These are phyloP conservation scores for Rhizopogon sp. DNA, from an alignment of 768 basidiomycete genomes.

Conservation along the genomic window DNA sequence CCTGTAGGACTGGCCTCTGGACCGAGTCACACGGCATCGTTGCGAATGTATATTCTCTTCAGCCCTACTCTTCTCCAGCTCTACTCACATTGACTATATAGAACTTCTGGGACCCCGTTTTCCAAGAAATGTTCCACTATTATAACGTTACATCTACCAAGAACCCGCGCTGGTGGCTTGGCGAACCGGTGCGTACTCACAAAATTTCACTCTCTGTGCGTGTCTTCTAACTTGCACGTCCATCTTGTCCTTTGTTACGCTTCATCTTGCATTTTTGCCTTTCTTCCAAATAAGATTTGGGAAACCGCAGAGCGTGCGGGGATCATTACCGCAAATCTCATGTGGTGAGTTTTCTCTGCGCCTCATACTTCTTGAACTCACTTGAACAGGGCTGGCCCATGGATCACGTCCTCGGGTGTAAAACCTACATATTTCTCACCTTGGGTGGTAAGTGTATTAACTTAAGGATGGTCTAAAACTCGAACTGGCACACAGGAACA, in stretches of 20 bases:
- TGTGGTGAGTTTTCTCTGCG: constrained; percentile 61
- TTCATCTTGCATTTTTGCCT: constrained; percentile 64
- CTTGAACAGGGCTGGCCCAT: constrained; percentile 72
- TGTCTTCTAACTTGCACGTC: background rate
- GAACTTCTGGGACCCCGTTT: constrained; percentile 84
- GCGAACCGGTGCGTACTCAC: constrained; percentile 65
- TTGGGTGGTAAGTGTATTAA: constrained; percentile 50
- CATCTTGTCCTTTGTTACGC: background rate
- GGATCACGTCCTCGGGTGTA: constrained; percentile 57
- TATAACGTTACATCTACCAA: constrained; percentile 55
- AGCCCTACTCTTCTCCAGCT: background rate
- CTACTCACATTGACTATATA: constrained; percentile 20
- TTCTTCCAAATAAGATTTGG: constrained; percentile 68
- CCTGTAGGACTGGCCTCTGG: constrained; percentile 81
- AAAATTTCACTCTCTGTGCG: background rate
- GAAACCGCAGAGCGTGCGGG: constrained; percentile 76
- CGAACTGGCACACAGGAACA: constrained; percentile 38
- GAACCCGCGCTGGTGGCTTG: constrained; percentile 79
- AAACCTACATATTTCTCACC: constrained; percentile 75
- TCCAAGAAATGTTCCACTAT: constrained; percentile 64
- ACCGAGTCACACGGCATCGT: constrained; percentile 91
- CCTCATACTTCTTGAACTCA: background rate
- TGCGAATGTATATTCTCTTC: constrained; percentile 57
- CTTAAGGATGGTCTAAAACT: background rate
- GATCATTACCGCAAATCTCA: constrained; percentile 76